Percentiles rank a stretch among this genome's conserved stretches.
These are phyloP conservation scores for Rheum nobile DNA, from an alignment of 148 eudicot genomes.

Conservation along the genomic window DNA sequence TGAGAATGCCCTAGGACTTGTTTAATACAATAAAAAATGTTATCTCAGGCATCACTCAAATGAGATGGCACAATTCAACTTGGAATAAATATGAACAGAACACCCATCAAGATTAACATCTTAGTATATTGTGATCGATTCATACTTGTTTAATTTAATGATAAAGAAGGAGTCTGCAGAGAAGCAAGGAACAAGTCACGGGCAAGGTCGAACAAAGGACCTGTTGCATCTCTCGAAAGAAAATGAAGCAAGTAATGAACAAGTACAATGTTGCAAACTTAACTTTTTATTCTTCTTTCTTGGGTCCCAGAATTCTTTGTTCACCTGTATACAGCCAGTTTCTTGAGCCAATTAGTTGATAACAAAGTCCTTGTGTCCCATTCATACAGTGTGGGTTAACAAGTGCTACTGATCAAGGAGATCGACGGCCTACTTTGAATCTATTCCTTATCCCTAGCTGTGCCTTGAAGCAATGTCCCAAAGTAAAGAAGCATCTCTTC, in stretches of 20 bases:
- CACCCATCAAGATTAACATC: background rate
- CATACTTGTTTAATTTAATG: background rate
- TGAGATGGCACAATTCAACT: slow-evolving; percentile 1
- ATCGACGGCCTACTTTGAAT: slow-evolving; percentile 1
- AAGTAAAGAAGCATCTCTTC: slow-evolving; percentile 1
- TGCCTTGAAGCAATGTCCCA: slow-evolving; percentile 6
- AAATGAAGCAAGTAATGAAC: slow-evolving; percentile 7
- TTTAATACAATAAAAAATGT: background rate
- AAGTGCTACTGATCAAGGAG: background rate
- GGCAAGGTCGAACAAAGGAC: background rate
- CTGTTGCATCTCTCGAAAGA: slow-evolving; percentile 1
- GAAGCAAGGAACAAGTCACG: slow-evolving; percentile 9
- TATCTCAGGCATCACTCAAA: background rate
- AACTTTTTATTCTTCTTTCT: background rate
- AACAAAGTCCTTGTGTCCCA: background rate
- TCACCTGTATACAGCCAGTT: background rate
- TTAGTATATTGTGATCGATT: too few relatives aligned
- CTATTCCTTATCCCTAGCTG: slow-evolving; percentile 7
- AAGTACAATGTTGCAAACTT: slow-evolving; percentile 1
- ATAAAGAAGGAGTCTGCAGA: slow-evolving; percentile 6
- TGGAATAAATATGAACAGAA: background rate
- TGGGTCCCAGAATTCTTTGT: background rate
- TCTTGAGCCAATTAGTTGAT: background rate
- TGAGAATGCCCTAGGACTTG: background rate
- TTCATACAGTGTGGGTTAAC: background rate